Base-by-base conservation (phyloP, 768 basidiomycete genomes). In the Leccinum subtestaceum region DNA sequence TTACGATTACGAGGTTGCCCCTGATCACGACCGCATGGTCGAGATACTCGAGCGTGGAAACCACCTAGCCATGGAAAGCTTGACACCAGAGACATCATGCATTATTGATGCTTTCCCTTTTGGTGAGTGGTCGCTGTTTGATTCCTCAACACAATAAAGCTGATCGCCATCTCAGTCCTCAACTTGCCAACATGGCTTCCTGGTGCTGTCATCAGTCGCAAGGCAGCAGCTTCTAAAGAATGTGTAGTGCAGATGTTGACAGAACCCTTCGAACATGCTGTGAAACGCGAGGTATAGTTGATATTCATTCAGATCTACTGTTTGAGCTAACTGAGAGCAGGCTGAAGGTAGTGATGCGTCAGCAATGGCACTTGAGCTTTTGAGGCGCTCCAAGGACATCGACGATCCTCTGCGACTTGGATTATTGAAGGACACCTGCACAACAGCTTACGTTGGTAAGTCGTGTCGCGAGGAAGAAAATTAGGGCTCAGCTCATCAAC, bases 1-100 rank as follows among this genome's bases (percentile, higher is more conserved):
- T 15, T 81, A 81, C 32, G 80, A 78, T 21, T 69, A 74, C 15
- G 63, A 74, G 5, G 69, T 78, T 11, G 70, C 72, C 11, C 66
- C 74, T 4, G 60, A 68, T 34, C 72, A 73, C 1, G 79, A 80
- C 52, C 66, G 68, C 29, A 74, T 77, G 58, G 72, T 80, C 11
- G 60, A 73, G 12, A 60, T 78, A 4, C 73, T 78, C 4, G 74
- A 78, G 38, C 65, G 69, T 13, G 76, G 76, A 4, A 43, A 72
- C 4, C 3, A 29, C 5, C 15, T 70, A 15, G 58, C 65, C 1
- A 12, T 69, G 34, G 57, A 53, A 52, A 21, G 29, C 8, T 32
- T 67, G 5, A 65, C 63, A 21, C 70, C 65, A 5, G 67, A 65
- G 29, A 23, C 15, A 3, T 59, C 65, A 36, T 56, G 60, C 8